Evolutionary conservation across 2,329 filamentous ascomycete genomes (phyloP).

Genomic region (Penicillium sp.): DNA sequence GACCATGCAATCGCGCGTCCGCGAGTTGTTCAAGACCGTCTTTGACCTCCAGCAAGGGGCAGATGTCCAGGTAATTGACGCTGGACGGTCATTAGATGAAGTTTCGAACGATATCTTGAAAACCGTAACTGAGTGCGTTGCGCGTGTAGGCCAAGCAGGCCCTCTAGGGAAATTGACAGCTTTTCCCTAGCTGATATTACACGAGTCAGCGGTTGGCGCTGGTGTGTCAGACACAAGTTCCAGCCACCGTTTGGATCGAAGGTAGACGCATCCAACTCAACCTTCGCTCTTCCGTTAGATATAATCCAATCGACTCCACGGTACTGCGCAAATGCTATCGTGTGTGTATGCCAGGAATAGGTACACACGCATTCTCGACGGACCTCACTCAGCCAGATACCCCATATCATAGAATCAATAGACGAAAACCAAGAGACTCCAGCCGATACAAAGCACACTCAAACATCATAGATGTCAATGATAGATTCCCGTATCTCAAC

Average conservation of each 20-base stretch:
- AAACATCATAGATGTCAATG: too few relatives aligned
- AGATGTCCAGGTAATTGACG: slow-evolving; percentile 61
- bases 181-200: slow-evolving; percentile 22
- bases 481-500: too few relatives aligned
- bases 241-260: slow-evolving; percentile 23
- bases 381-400: too few relatives aligned
- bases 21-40: slow-evolving; percentile 70
- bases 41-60: slow-evolving; percentile 53
- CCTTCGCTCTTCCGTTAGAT: not conserved
- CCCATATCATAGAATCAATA: too few relatives aligned
- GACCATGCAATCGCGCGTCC: slow-evolving; percentile 79
- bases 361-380: not conserved
- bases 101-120: slow-evolving; percentile 52
- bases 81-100: slow-evolving; percentile 55
- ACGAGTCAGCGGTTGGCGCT: slow-evolving; percentile 1
- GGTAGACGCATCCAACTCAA: not conserved
- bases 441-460: too few relatives aligned
- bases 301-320: not conserved
- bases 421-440: too few relatives aligned
- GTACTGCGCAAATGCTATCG: not conserved
- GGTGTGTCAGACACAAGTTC: slow-evolving; percentile 33
- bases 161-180: slow-evolving; percentile 41
- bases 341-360: not conserved
- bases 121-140: slow-evolving; percentile 35
- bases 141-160: slow-evolving; percentile 39